A percentile compares a stretch with the other conserved stretches of the same genome.
These are phyloP conservation scores for Batkoa obscura DNA, from an alignment of 371 early-diverging fungal species.

Conservation along the genomic window DNA sequence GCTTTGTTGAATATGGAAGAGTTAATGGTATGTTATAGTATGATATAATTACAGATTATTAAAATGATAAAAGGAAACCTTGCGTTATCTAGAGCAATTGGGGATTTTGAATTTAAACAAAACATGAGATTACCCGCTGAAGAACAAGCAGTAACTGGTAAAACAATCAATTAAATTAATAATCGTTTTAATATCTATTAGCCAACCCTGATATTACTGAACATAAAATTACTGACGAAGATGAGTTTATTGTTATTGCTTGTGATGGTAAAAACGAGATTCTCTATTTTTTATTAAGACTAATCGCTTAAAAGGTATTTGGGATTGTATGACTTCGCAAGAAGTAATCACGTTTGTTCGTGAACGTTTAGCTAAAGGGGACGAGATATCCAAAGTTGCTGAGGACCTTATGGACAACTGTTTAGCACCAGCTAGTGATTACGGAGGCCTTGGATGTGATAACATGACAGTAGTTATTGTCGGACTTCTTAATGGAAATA, in stretches of 20 bases:
- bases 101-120: constrained; percentile 91
- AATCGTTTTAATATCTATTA: constrained; percentile 7
- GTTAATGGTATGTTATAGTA: constrained; percentile 58
- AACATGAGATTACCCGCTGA: constrained; percentile 47
- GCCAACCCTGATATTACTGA: constrained; percentile 67
- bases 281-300: background rate
- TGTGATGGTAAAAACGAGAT: constrained; percentile 72
- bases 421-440: constrained; percentile 57
- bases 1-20: constrained; percentile 85
- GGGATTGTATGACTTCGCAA: constrained; percentile 90
- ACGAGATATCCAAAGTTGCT: constrained; percentile 40
- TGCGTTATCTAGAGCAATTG: constrained; percentile 87
- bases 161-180: background rate
- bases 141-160: constrained; percentile 75
- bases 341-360: constrained; percentile 70
- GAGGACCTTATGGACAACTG: constrained; percentile 82
- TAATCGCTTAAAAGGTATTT: constrained; percentile 40
- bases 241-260: constrained; percentile 86
- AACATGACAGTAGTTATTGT: constrained; percentile 95
- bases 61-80: constrained; percentile 39
- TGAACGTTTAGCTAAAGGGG: constrained; percentile 26
- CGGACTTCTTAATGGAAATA: constrained; percentile 56
- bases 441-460: constrained; percentile 89
- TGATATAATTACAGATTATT: background rate
- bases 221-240: constrained; percentile 34